phyloP scores from a whole-genome alignment of 2,329 filamentous ascomycete species.

The Dactylonectria estremocensis region DNA sequence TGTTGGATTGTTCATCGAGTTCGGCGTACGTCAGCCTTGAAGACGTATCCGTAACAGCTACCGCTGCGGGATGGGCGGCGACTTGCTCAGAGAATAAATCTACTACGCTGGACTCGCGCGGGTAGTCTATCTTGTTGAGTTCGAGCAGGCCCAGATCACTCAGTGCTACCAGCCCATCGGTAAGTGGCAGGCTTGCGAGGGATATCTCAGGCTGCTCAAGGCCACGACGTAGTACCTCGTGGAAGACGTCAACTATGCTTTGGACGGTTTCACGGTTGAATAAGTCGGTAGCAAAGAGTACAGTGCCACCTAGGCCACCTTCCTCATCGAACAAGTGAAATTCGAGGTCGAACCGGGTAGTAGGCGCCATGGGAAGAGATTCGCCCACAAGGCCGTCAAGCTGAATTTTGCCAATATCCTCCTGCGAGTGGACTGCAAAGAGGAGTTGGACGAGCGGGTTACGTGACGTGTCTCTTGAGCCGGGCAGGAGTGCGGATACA shows the following conservation, averaged over 20 bases:
- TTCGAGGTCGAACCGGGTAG: conserved; percentile 46
- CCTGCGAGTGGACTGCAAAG: conserved; percentile 40
- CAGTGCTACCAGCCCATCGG: conserved; percentile 9
- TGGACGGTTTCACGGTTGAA: conserved; percentile 40
- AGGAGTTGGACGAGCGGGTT: conserved; percentile 34
- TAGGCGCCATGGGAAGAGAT: not conserved
- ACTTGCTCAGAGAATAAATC: conserved; percentile 46
- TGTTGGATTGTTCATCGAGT: conserved; percentile 37
- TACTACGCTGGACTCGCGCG: conserved; percentile 39
- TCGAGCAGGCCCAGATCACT: conserved; percentile 36
- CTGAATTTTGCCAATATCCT: conserved; percentile 35
- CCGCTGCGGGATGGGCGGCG: conserved; percentile 6
- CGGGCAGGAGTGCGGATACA: conserved; percentile 27
- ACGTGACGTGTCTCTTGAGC: conserved; percentile 28
- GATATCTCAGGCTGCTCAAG: conserved; percentile 24
- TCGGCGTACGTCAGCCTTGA: conserved; percentile 39
- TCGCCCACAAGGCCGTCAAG: conserved; percentile 38
- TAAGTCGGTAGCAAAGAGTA: conserved; percentile 42
- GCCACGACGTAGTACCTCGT: conserved; percentile 32
- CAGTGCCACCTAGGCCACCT: conserved; percentile 16
- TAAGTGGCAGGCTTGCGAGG: conserved; percentile 21
- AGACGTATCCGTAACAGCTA: conserved; percentile 40
- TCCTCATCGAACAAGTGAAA: conserved; percentile 45
- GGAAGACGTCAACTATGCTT: conserved; percentile 35
- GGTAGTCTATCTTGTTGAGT: conserved; percentile 31